Evolutionary conservation across 257 asterid species (phyloP), one percentile per base, ranked within the genome.

Genomic region (Solanum sejunctum): DNA sequence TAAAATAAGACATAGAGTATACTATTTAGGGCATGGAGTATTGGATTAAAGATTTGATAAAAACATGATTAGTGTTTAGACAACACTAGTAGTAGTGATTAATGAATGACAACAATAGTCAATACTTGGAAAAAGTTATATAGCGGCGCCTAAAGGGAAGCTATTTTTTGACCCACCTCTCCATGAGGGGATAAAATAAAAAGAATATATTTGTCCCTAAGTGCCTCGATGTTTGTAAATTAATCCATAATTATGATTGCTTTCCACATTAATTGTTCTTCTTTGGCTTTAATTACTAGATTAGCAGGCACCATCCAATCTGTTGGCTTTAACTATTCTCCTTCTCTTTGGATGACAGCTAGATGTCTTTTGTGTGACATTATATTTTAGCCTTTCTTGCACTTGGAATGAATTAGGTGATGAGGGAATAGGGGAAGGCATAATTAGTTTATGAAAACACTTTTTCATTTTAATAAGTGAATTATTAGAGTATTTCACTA

Each of bases 161-260:
- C 21, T 85, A 87, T 75, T 49, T 84, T 85, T 88, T 86, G 85
- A 85, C 84, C 52, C 28, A 70, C 61, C 82, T 15, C 23, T 4
- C 39, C 21, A 51, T 8, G 45, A 51, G 61, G 77, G 21, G 39
- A 16, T 51, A 51, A 52, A 51, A 77, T 77, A 51, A 51, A 70
- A 77, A 77, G 16, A 52, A 77, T 13, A 77, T 9, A 10, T 52
- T 51, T 77, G 47, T 77, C 64, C 20, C 8, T 9, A 52, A 26
- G 26, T 78, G 64, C 61, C 64, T 78, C 82, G 64, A 26, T 52
- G 7, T 26, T 52, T 52, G 82, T 51, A 52, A 52, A 51, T 52
- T 77, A 77, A 78, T 78, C 64, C 4, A 23, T 26, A 16, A 78
- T 77, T 52, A 51, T 77, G 82, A 77, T 77, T 15, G 43, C 4